These are phyloP conservation scores for Hypoxylon crocopeplum DNA, from an alignment of 495 filamentous ascomycete genomes.

Conservation along the genomic window DNA sequence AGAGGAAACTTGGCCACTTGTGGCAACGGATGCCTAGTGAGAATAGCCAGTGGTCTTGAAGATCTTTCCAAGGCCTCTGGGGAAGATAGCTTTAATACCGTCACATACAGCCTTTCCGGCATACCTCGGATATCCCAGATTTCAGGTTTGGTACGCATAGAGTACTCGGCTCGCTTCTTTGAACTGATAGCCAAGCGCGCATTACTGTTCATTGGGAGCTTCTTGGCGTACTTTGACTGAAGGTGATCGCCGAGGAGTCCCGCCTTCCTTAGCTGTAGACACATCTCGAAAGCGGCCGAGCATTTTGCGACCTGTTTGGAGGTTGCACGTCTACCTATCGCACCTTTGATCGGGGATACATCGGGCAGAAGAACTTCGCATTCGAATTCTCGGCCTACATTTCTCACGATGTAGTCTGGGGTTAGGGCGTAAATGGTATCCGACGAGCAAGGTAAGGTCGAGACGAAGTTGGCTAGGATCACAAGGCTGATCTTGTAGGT, in stretches of 20 bases:
- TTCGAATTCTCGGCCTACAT: constrained; percentile 65
- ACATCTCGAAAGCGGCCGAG: constrained; percentile 88
- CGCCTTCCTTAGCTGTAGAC: constrained; percentile 69
- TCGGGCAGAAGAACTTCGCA: constrained; percentile 86
- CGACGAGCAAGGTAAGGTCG: constrained; percentile 64
- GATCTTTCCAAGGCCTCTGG: constrained; percentile 64
- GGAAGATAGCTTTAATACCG: constrained; percentile 65
- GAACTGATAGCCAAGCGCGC: constrained; percentile 83
- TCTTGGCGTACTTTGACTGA: constrained; percentile 73
- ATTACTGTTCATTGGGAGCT: constrained; percentile 85
- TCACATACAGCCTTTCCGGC: constrained; percentile 67
- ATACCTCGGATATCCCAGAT: constrained; percentile 68
- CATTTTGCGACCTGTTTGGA: constrained; percentile 85
- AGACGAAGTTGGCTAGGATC: constrained; percentile 65
- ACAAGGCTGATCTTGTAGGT: constrained; percentile 76
- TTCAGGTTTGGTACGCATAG: constrained; percentile 78
- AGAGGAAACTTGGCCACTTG: constrained; percentile 72
- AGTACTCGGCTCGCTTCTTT: constrained; percentile 75
- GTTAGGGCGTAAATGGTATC: constrained; percentile 61
- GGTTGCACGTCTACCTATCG: constrained; percentile 63
- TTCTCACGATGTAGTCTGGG: constrained; percentile 68
- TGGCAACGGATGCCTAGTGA: constrained; percentile 73
- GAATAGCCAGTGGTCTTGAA: constrained; percentile 70
- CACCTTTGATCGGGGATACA: constrained; percentile 71
- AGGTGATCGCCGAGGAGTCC: constrained; percentile 76